Conservation (phyloP, 306 rosid genomes). For the Trifolium fragiferum region DNA sequence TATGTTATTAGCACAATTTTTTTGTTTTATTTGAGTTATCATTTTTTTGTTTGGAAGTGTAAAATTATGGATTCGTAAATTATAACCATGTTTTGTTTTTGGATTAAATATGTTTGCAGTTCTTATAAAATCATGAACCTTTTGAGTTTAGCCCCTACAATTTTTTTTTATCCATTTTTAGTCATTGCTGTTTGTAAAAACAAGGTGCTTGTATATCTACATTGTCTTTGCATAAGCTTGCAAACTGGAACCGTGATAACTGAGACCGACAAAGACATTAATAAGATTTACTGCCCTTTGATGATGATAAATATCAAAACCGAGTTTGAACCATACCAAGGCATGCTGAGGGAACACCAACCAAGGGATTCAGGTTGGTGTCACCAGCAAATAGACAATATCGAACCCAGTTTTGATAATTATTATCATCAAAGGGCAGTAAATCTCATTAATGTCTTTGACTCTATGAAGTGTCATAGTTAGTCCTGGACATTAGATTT, state of each 20-base stretch:
- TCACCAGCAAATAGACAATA: no score
- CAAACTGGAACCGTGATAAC: background rate
- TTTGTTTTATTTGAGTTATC: background rate
- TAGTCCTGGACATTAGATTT: conserved; percentile 15
- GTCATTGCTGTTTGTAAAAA: background rate
- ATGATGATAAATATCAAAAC: no score
- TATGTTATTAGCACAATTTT: background rate
- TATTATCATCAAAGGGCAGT: conserved; percentile 54
- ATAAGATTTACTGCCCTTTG: no score
- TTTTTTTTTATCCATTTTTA: background rate
- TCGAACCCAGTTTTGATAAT: conserved; percentile 71
- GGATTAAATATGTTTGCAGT: background rate
- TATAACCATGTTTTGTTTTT: conserved; percentile 5
- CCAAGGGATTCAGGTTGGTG: no score
- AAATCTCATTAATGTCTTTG: conserved; percentile 43
- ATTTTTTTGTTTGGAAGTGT: conserved; percentile 25
- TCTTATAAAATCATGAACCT: background rate
- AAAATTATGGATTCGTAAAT: background rate
- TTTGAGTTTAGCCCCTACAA: background rate
- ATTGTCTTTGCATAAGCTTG: background rate
- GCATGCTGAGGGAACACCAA: no score
- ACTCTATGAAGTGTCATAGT: conserved; percentile 42
- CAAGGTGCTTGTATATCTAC: background rate
- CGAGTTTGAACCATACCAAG: no score
- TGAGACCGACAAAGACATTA: background rate